phyloP scores from a whole-genome alignment of 2,329 filamentous ascomycete species.

The Rutstroemia sp. region DNA sequence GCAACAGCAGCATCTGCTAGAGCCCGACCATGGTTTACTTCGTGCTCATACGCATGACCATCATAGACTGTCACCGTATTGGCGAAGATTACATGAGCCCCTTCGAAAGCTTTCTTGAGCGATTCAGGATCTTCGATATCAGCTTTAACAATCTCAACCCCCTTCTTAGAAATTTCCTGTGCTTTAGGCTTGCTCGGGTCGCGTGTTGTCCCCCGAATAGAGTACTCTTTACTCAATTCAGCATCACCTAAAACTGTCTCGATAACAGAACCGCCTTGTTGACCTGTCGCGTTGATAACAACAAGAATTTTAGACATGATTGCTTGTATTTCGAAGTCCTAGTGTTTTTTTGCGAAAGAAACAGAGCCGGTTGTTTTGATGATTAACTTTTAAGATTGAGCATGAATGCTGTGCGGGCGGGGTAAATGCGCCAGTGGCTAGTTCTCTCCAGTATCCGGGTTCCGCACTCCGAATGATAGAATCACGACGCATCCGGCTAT shows the following conservation, averaged over 20 bases:
- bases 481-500: no score
- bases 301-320: slow-evolving; percentile 21
- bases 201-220: slow-evolving; percentile 40
- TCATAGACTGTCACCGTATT: slow-evolving; percentile 34
- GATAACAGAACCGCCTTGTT: slow-evolving; percentile 30
- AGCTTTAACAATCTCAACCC: slow-evolving; percentile 34
- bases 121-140: slow-evolving; percentile 39
- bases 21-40: slow-evolving; percentile 32
- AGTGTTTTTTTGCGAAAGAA: no score
- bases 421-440: background rate
- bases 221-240: slow-evolving; percentile 32
- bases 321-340: background rate
- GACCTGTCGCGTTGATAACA: slow-evolving; percentile 37
- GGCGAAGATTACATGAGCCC: slow-evolving; percentile 40
- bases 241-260: slow-evolving; percentile 37
- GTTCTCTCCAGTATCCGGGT: background rate
- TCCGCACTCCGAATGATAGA: background rate
- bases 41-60: background rate
- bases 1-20: slow-evolving; percentile 35
- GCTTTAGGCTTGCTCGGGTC: slow-evolving; percentile 35
- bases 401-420: background rate
- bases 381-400: background rate
- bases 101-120: slow-evolving; percentile 34
- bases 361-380: no score
- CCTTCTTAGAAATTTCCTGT: slow-evolving; percentile 32